Conservation (phyloP, 116 monocot genomes). For the Zostera marina region DNA sequence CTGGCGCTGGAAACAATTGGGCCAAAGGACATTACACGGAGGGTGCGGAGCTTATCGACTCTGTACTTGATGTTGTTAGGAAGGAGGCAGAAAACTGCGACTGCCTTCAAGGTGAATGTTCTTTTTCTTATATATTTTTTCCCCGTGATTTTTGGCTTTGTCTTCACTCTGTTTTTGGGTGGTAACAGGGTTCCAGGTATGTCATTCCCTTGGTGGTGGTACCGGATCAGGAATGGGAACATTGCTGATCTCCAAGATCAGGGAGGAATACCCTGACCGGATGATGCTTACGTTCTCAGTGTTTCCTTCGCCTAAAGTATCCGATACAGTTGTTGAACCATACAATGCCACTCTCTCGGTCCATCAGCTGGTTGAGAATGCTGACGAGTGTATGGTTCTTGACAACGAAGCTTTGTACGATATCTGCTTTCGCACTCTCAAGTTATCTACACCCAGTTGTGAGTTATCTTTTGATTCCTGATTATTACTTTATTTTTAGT, state of each 20-base stretch:
- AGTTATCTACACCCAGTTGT: constrained; percentile 22
- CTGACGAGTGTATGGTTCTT: constrained; percentile 20
- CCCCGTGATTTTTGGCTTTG: neutral
- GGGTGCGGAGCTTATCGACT: constrained; percentile 47
- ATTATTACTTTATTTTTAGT: neutral
- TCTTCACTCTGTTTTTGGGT: neutral
- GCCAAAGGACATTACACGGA: constrained; percentile 56
- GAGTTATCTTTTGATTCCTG: neutral
- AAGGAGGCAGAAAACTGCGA: constrained; percentile 49
- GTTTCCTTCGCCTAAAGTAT: constrained; percentile 19
- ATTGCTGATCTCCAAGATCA: constrained; percentile 18
- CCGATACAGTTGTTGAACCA: constrained; percentile 22
- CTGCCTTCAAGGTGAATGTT: constrained; percentile 30
- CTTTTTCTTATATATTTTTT: neutral
- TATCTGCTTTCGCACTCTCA: constrained; percentile 22
- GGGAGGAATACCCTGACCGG: constrained; percentile 22
- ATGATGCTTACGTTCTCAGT: constrained; percentile 25
- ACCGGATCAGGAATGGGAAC: constrained; percentile 24
- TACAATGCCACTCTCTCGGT: constrained; percentile 24
- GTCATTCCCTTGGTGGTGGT: constrained; percentile 20
- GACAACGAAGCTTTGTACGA: constrained; percentile 21
- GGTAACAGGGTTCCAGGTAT: constrained; percentile 16
- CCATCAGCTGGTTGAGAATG: constrained; percentile 26
- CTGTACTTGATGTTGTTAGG: constrained; percentile 41
- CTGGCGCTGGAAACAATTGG: constrained; percentile 53